These are phyloP conservation scores for Chrysanthemum makinoi DNA, from an alignment of 129 eudicot species.

Conservation along the genomic window DNA sequence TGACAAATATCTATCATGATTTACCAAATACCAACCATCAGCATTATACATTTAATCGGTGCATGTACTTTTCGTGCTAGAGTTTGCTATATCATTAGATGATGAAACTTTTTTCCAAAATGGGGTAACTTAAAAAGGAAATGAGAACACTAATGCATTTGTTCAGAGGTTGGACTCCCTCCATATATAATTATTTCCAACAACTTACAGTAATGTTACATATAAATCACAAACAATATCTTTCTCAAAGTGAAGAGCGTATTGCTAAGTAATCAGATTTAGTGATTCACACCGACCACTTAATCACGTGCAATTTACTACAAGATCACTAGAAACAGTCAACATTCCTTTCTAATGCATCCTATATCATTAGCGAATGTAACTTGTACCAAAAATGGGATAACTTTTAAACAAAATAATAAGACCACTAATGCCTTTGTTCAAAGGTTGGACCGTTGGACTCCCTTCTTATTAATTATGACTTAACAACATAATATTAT, in stretches of 20 bases:
- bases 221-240: too few species aligned
- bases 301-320: too few species aligned
- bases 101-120: neutral
- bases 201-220: neutral
- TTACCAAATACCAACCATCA: neutral
- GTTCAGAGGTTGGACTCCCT: neutral
- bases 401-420: neutral
- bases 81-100: constrained; percentile 1
- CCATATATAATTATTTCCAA: constrained; percentile 1
- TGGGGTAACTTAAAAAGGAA: neutral
- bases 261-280: too few species aligned
- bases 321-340: too few species aligned
- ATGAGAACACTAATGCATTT: constrained; percentile 5
- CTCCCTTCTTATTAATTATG: neutral
- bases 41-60: neutral
- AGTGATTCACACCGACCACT: too few species aligned
- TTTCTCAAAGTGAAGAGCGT: too few species aligned
- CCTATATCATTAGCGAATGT: neutral
- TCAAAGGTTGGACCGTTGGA: neutral
- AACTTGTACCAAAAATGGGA: neutral
- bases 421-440: constrained; percentile 5
- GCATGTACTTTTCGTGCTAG: neutral
- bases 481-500: neutral
- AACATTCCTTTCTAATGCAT: constrained; percentile 8
- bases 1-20: neutral